phyloP scores from a whole-genome alignment of 192 early-diverging fungal species.

The Backusella macrospora region DNA sequence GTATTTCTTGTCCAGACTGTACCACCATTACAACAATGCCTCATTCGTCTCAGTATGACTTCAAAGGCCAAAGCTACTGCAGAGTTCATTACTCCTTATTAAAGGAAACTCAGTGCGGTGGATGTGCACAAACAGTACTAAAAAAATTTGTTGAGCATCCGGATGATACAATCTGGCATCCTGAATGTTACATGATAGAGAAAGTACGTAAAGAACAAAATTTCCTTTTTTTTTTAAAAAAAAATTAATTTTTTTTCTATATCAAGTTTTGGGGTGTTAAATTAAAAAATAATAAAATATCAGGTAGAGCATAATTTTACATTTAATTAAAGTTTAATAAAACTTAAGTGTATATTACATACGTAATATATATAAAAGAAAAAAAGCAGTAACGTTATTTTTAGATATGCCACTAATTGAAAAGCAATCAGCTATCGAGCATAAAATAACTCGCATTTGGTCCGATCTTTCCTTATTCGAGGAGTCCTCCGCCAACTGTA shows the following conservation, averaged over 20 bases:
- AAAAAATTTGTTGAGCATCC: constrained; percentile 81
- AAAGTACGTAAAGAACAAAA: constrained; percentile 48
- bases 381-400: neutral
- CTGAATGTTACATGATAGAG: constrained; percentile 92
- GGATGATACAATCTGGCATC: constrained; percentile 72
- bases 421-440: constrained; percentile 71
- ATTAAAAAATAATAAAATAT: constrained; percentile 8
- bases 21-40: neutral
- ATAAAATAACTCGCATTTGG: constrained; percentile 85
- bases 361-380: neutral
- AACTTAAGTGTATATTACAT: neutral
- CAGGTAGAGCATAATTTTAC: neutral
- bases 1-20: constrained; percentile 20
- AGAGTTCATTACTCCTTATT: constrained; percentile 78
- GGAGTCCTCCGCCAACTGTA: constrained; percentile 84
- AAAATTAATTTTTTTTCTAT: neutral
- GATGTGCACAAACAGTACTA: constrained; percentile 80
- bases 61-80: constrained; percentile 77
- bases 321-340: neutral
- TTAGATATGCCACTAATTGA: constrained; percentile 22
- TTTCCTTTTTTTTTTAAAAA: neutral
- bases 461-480: constrained; percentile 85
- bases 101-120: constrained; percentile 73
- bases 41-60: constrained; percentile 73
- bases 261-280: constrained; percentile 3